Conservation (phyloP, 768 basidiomycete species). For the Boletus vinaceobasis region DNA sequence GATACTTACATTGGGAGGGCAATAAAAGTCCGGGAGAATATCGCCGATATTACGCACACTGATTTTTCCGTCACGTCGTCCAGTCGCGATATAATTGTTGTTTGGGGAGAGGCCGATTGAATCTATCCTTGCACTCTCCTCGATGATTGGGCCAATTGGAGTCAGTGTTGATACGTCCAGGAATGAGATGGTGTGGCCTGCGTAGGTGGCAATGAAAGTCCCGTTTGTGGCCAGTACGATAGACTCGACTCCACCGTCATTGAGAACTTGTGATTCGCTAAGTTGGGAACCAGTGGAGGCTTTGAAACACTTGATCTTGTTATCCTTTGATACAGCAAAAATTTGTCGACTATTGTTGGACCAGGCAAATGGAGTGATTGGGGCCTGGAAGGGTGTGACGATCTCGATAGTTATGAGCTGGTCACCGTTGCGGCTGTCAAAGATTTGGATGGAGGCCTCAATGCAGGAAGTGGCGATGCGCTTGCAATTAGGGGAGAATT, state of each 20-base stretch:
- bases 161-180: background rate
- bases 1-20: background rate
- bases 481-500: background rate
- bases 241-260: background rate
- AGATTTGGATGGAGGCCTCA: background rate
- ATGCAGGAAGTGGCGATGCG: background rate
- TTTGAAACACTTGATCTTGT: background rate
- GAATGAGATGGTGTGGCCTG: background rate
- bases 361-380: background rate
- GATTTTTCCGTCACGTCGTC: background rate
- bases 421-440: background rate
- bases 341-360: background rate
- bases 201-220: background rate
- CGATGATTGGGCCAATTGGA: background rate
- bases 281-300: background rate
- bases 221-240: background rate
- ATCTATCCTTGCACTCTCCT: background rate
- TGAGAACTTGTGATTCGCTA: background rate
- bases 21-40: background rate
- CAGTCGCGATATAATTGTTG: background rate
- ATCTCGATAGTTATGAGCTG: background rate
- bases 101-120: background rate
- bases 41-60: background rate
- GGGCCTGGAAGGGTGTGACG: background rate
- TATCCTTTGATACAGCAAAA: background rate